Evolutionary conservation across 441 rosid species (phyloP), one percentile per base, ranked within the genome.

Genomic region (Gossypium schwendimanii): DNA sequence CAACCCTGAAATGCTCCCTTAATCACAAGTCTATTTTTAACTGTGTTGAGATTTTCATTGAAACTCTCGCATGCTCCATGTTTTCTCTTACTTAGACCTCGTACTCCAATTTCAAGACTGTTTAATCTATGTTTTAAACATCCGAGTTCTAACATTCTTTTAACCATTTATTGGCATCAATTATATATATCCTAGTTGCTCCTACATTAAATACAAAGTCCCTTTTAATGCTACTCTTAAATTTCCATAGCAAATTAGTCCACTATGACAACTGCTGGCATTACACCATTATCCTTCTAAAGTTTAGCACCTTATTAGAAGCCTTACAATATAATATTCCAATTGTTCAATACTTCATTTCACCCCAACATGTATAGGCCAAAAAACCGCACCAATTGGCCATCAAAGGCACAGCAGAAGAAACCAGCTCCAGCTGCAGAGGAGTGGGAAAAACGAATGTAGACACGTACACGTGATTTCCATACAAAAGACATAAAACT

Each of bases 381-480:
- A 7, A 61, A 61, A 61, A 17, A 23, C 3, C n/a, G 49, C 3
- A 17, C n/a, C 44, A 62, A 20, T 10, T 18, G 68, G 9, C 14
- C 47, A 15, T 1, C n/a, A 6, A 6, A 31, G 44, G n/a, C 26
- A 7, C 4, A 18, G 24, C 15, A 52, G 26, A 5, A 10, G 10
- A 24, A 28, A 36, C 0, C 2, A 14, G 33, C 31, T 57, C n/a
- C 21, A 57, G 62, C 17, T 47, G 39, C 71, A 47, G 10, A 60
- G 63, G 59, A 52, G 12, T 23, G 7, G 8, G 39, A 33, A 57
- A 66, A 76, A 55, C 54, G 26, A 21, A 55, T 33, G 75, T 6
- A 33, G 82, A 69, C 77, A 75, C 71, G 76, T 74, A 75, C 84
- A 85, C 80, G 78, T 82, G 83, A 81, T 73, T 77, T 33, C 78